Percentiles rank a stretch among this genome's conserved stretches.
Evolutionary conservation across 805 yeast genomes (phyloP).

Genomic region (Saturnispora mendoncae): DNA sequence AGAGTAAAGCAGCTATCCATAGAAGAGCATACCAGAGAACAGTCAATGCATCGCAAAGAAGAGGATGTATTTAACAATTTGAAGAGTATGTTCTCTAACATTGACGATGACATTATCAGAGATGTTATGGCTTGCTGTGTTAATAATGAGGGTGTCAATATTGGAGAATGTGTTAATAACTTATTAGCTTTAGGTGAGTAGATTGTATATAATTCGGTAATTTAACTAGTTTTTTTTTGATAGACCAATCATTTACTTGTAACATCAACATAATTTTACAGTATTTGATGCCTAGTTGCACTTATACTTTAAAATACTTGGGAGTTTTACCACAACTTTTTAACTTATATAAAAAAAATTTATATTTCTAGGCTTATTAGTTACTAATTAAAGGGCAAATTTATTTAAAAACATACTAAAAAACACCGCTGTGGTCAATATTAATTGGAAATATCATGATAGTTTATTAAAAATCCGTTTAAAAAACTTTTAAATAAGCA

Average conservation of each 20-base stretch:
- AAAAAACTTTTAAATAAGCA: slow-evolving; percentile 45
- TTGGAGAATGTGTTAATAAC: slow-evolving; percentile 69
- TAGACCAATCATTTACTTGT: too few species aligned
- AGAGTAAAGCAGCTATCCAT: slow-evolving; percentile 25
- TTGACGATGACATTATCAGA: slow-evolving; percentile 58
- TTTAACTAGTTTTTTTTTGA: neutral
- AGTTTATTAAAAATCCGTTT: too few species aligned
- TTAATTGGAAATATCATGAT: too few species aligned
- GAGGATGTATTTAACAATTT: slow-evolving; percentile 41
- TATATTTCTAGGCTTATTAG: too few species aligned
- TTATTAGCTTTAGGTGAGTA: slow-evolving; percentile 28
- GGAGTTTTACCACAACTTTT: too few species aligned
- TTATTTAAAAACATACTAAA: too few species aligned
- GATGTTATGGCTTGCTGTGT: slow-evolving; percentile 61
- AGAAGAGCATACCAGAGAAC: slow-evolving; percentile 28
- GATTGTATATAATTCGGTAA: neutral
- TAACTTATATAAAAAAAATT: too few species aligned
- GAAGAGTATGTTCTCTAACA: slow-evolving; percentile 62
- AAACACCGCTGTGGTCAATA: too few species aligned
- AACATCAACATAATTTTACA: too few species aligned
- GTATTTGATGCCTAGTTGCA: too few species aligned
- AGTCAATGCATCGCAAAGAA: slow-evolving; percentile 29
- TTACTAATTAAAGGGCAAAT: too few species aligned
- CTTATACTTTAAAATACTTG: too few species aligned
- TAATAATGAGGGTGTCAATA: slow-evolving; percentile 33